Evolutionary conservation across 1,284 basidiomycete species (phyloP).

Genomic region (Volvariella surrecta): DNA sequence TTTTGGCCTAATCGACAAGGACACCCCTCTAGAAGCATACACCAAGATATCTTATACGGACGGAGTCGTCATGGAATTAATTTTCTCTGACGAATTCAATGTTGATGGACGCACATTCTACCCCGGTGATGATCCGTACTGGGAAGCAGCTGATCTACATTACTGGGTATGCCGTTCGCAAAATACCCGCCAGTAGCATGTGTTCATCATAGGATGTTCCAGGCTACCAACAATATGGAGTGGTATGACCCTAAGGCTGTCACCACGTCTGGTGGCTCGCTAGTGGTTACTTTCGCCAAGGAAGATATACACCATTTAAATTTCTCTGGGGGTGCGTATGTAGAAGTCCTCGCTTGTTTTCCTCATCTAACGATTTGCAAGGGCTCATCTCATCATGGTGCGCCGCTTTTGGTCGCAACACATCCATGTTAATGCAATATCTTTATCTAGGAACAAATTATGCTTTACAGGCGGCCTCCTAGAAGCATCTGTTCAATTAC

Average conservation of each 20-base stretch:
- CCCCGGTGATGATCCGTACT: slow-evolving; percentile 52
- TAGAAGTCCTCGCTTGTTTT: background rate
- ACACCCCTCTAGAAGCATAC: slow-evolving; percentile 51
- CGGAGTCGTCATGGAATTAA: slow-evolving; percentile 32
- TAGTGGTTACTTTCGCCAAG: slow-evolving; percentile 72
- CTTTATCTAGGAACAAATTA: slow-evolving; percentile 31
- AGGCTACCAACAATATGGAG: slow-evolving; percentile 54
- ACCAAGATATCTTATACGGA: slow-evolving; percentile 41
- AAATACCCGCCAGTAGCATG: background rate
- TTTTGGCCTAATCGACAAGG: slow-evolving; percentile 54
- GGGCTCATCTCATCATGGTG: slow-evolving; percentile 38
- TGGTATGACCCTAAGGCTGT: slow-evolving; percentile 71
- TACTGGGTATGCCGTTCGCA: slow-evolving; percentile 60
- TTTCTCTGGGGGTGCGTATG: slow-evolving; percentile 53
- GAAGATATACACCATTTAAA: slow-evolving; percentile 63
- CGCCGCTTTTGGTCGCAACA: slow-evolving; percentile 4
- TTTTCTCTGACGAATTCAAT: slow-evolving; percentile 79
- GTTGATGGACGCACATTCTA: slow-evolving; percentile 64
- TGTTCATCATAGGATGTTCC: background rate
- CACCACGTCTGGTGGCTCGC: slow-evolving; percentile 70
- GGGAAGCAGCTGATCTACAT: slow-evolving; percentile 66
- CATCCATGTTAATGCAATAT: slow-evolving; percentile 1
- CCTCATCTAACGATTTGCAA: slow-evolving; percentile 21
- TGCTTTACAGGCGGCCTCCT: slow-evolving; percentile 63
- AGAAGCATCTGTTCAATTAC: slow-evolving; percentile 49